Base-by-base conservation (phyloP, 2,329 filamentous ascomycete genomes). In the Byssoonygena ceratinophila region DNA sequence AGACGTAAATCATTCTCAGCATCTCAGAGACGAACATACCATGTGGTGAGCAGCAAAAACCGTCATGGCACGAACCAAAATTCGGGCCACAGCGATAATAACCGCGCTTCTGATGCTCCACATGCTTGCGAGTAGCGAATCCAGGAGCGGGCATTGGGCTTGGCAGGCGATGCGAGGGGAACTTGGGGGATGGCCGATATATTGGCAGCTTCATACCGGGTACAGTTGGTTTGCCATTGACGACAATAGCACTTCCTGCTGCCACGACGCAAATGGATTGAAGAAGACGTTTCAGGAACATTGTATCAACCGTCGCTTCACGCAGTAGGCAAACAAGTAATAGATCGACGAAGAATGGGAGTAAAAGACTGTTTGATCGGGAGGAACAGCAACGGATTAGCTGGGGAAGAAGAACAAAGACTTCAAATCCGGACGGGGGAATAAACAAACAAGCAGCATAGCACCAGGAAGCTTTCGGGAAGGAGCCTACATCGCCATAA, bases 1-100 rank as follows among this genome's bases (percentile, higher is more conserved):
- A 47, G 44, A 16, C 37, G 11, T 7, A 32, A 39, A 7, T 46
- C 23, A 14, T 23, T 6, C 3, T 12, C 29, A 39, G 18, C 8
- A 7, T 31, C 8, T n/a, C n/a, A n/a, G 23, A 9, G 46, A 36
- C 25, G 5, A 18, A 60, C 57, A 46, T 61, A 70, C 69, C 69
- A 54, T 65, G 59, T 44, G 59, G 56, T 14, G 69, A 71, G 57
- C 69, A 72, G 57, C 69, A 72, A 34, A 64, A 63, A 14, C 61
- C 62, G 36, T 63, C 57, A 9, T 61, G 55, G 49, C 69, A 72
- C 31, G 59, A 61, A 4, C 67, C 68, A 45, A 60, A 58, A 20
- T 60, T 58, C 18, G 62, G 61, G 22, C 69, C 69, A 54, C 69
- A 72, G 46, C 62, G 62, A 41, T 59, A 22, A 20, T n/a, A 16